phyloP scores from a whole-genome alignment of 2,329 filamentous ascomycete species.

The Cercospora nicotianae region DNA sequence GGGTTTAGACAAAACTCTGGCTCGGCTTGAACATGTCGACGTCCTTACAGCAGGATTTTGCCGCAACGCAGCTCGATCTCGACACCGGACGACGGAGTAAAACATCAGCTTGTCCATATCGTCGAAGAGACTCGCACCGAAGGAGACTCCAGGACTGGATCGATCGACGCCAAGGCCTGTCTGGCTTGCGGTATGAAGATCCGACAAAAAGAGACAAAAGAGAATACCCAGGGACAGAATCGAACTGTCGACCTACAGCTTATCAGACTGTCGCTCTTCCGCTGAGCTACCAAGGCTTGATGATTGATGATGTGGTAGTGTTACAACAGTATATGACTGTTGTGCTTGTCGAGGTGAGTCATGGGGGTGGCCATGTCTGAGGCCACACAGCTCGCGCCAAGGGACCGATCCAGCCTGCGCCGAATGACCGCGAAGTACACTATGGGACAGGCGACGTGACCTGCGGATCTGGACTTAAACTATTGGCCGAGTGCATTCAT shows the following conservation, averaged over 20 bases:
- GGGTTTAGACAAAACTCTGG: background rate
- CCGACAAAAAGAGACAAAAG: background rate
- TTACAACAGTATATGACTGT: background rate
- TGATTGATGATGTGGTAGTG: background rate
- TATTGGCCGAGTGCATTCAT: background rate
- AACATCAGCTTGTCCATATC: background rate
- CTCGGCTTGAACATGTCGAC: background rate
- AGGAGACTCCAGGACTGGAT: background rate
- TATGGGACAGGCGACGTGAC: background rate
- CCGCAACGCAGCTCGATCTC: background rate
- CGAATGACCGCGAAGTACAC: background rate
- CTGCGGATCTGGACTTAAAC: background rate
- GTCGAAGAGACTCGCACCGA: background rate
- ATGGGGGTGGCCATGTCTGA: background rate
- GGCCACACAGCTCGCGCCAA: background rate
- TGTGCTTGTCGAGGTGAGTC: background rate
- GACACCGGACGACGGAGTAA: background rate
- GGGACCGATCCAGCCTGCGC: background rate
- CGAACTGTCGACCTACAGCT: background rate
- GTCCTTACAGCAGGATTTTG: background rate
- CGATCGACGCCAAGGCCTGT: background rate
- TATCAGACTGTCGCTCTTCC: slow-evolving; percentile 5
- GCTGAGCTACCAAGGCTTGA: slow-evolving; percentile 2
- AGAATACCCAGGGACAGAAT: background rate
- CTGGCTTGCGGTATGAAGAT: background rate